phyloP scores from a whole-genome alignment of 2,329 filamentous ascomycete species.

The Neofusicoccum kwambonambiense region DNA sequence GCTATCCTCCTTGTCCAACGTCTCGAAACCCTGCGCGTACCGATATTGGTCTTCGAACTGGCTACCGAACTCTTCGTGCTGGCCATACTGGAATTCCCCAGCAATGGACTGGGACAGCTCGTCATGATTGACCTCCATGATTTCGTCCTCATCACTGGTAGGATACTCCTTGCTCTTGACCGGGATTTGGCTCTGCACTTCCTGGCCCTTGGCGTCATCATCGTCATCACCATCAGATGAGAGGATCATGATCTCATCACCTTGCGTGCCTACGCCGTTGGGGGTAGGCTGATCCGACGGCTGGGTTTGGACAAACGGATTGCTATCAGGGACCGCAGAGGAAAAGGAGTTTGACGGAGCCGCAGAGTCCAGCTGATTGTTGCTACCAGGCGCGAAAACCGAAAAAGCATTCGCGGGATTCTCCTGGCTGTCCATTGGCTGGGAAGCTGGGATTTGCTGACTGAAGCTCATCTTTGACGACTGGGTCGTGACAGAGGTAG shows the following conservation, averaged over 20 bases:
- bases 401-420: not conserved
- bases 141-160: not conserved
- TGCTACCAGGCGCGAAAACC: not conserved
- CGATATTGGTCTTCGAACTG: not conserved
- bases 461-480: not conserved
- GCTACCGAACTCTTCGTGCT: not conserved
- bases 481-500: not conserved
- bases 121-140: not conserved
- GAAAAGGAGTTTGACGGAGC: not conserved
- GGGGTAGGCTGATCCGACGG: not conserved
- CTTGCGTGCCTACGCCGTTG: not conserved
- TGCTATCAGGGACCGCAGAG: not conserved
- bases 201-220: not conserved
- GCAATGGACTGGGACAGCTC: not conserved
- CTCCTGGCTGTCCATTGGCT: not conserved
- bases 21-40: not conserved
- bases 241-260: conserved; percentile 9
- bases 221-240: not conserved
- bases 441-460: not conserved
- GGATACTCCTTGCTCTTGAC: not conserved
- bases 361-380: not conserved
- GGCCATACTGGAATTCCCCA: not conserved
- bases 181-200: not conserved
- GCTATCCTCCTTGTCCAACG: not conserved
- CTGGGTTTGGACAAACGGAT: not conserved